Evolutionary conservation across 2,329 filamentous ascomycete genomes (phyloP).

Genomic region (Chaetomiaceae sp.): DNA sequence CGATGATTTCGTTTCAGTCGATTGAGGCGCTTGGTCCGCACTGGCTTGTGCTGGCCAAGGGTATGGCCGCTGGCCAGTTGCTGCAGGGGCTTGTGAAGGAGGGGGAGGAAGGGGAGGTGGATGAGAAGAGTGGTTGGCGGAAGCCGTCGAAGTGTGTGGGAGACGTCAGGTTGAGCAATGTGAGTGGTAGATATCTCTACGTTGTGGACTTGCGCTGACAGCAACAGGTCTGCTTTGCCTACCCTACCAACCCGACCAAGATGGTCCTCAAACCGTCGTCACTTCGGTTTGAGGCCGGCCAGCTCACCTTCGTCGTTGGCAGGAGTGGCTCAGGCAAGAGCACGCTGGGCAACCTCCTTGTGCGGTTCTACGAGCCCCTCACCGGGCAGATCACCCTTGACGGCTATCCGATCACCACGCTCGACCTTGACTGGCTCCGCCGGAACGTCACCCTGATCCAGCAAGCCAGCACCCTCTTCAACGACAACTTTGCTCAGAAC

Average conservation of each 20-base stretch:
- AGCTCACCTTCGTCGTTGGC: conserved; percentile 77
- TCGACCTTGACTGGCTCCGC: conserved; percentile 70
- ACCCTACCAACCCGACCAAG: conserved; percentile 64
- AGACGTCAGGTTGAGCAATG: conserved; percentile 64
- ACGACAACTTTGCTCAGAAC: conserved; percentile 73
- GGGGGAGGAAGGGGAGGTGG: conserved; percentile 26
- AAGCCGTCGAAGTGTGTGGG: conserved; percentile 50
- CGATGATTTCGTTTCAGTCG: conserved; percentile 69
- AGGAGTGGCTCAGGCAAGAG: conserved; percentile 90
- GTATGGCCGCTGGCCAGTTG: conserved; percentile 65
- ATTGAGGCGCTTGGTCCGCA: conserved; percentile 72
- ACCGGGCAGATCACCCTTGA: conserved; percentile 67
- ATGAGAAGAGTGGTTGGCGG: conserved; percentile 10
- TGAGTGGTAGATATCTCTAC: conserved; percentile 35
- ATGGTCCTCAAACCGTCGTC: conserved; percentile 57
- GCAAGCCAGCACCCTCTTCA: conserved; percentile 76
- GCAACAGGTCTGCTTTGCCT: conserved; percentile 70
- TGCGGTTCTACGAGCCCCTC: conserved; percentile 68
- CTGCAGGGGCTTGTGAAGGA: conserved; percentile 47
- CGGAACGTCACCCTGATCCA: conserved; percentile 76
- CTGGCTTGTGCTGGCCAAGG: conserved; percentile 73
- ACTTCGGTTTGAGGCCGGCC: conserved; percentile 66
- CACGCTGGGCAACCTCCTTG: conserved; percentile 74
- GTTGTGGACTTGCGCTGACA: not conserved
- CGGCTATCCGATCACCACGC: conserved; percentile 51